Evolutionary conservation across 495 filamentous ascomycete genomes (phyloP).

Genomic region (Penicillium diatomitis): DNA sequence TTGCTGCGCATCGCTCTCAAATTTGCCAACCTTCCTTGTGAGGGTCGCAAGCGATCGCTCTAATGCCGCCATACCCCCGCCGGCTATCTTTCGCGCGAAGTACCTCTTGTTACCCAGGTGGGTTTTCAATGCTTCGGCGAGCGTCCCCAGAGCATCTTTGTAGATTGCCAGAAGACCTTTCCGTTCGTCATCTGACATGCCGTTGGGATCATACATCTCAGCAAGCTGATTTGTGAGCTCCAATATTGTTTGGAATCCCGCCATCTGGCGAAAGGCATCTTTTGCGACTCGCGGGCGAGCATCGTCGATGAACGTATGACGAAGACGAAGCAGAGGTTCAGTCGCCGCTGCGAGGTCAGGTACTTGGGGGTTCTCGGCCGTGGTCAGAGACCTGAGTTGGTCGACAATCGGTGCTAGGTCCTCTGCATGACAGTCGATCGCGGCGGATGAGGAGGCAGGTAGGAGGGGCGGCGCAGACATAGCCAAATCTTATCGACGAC

Average conservation of each 20-base stretch:
- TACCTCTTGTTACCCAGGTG: conserved; percentile 84
- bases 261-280: conserved; percentile 75
- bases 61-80: conserved; percentile 70
- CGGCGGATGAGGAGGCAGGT: conserved; percentile 54
- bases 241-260: conserved; percentile 71
- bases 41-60: conserved; percentile 55
- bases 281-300: conserved; percentile 39
- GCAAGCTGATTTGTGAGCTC: conserved; percentile 57
- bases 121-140: conserved; percentile 67
- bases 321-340: conserved; percentile 36
- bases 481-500: conserved; percentile 33
- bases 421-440: conserved; percentile 48
- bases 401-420: conserved; percentile 53
- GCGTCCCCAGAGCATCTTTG: conserved; percentile 57
- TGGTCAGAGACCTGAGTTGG: conserved; percentile 30
- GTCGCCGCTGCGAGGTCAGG: conserved; percentile 25
- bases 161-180: conserved; percentile 57
- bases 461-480: conserved; percentile 36
- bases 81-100: conserved; percentile 62
- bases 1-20: conserved; percentile 56
- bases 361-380: conserved; percentile 4
- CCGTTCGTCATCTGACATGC: conserved; percentile 46
- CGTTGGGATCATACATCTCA: conserved; percentile 55
- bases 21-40: conserved; percentile 43
- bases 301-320: conserved; percentile 49